Base-by-base conservation (phyloP, 129 eudicot genomes). In the Solidago caesia region DNA sequence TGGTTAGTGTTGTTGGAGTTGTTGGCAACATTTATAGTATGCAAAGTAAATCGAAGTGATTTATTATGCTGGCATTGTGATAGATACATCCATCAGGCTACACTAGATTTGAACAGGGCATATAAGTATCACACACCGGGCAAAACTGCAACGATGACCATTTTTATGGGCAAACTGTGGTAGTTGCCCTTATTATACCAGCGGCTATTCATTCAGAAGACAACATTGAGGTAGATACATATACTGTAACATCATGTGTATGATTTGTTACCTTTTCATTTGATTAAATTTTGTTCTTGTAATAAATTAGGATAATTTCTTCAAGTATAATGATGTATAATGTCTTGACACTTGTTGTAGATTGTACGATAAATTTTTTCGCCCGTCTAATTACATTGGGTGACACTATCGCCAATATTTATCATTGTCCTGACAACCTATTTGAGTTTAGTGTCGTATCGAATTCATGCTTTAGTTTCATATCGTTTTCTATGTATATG, bases 1-100 rank as follows among this genome's bases (percentile, higher is more conserved):
- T 91, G 42, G 97, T 95, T 70, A 86, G 96, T 45, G 57, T 91
- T 60, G 82, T 89, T 62, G 99, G 99, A 55, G 90, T 87, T 41
- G 73, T 78, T 73, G 99, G 99, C 56, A 95, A 95, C 77, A 69
- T 95, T 25, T 95, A 80, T 80, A 84, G 96, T 59, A 69, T 95
- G 73, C 75, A 67, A 14, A 85, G 85, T 79, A 72, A 86, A 52
- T 77, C 84, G 3, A 77, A 75, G 55, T 87, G 85, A 92, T 65
- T 42, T 71, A 45, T 41, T 51, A 42, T 11, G 33, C 47, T 52
- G 41, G 25, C 21, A 62, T 45, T 59, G 39, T 33, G 39, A 33
- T 33, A 33, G 0, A 33, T 33, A 33, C 39, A 1, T 33, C 39
- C 39, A 33, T 33, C 39, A 3, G 39, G n/a, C 5, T 53, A 70